Evolutionary conservation across 1,139 yeast genomes (phyloP).

Genomic region (Yamadazyma membranifaciens): DNA sequence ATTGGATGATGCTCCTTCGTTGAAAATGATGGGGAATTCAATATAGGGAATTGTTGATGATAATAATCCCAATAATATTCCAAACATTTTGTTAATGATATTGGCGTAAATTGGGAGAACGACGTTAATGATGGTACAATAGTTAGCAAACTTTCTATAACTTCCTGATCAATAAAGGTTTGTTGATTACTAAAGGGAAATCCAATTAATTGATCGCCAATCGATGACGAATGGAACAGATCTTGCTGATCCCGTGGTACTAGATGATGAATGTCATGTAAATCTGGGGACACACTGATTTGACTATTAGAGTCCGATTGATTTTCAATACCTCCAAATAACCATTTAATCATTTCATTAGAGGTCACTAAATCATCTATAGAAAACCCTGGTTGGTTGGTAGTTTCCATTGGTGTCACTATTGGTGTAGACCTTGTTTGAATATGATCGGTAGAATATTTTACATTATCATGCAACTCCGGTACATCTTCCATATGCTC

Average conservation of each 20-base stretch:
- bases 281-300: conserved; percentile 12
- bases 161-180: conserved; percentile 5
- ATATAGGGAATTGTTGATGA: conserved; percentile 60
- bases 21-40: conserved; percentile 64
- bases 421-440: not conserved
- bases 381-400: conserved; percentile 8
- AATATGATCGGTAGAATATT: not conserved
- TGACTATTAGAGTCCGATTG: conserved; percentile 8
- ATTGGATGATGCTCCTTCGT: conserved; percentile 53
- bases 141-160: conserved; percentile 11
- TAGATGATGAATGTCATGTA: conserved; percentile 14
- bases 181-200: conserved; percentile 16
- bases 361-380: conserved; percentile 15
- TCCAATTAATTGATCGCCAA: conserved; percentile 2
- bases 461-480: not conserved
- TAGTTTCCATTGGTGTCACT: not conserved
- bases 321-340: conserved; percentile 15
- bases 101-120: conserved; percentile 19
- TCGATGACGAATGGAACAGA: not conserved
- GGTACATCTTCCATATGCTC: not conserved
- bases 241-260: not conserved
- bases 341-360: conserved; percentile 16
- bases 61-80: conserved; percentile 54
- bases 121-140: conserved; percentile 13
- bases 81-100: conserved; percentile 27